Evolutionary conservation across 768 basidiomycete genomes (phyloP), one percentile per base, ranked within the genome.

Genomic region (Mycena floridula): DNA sequence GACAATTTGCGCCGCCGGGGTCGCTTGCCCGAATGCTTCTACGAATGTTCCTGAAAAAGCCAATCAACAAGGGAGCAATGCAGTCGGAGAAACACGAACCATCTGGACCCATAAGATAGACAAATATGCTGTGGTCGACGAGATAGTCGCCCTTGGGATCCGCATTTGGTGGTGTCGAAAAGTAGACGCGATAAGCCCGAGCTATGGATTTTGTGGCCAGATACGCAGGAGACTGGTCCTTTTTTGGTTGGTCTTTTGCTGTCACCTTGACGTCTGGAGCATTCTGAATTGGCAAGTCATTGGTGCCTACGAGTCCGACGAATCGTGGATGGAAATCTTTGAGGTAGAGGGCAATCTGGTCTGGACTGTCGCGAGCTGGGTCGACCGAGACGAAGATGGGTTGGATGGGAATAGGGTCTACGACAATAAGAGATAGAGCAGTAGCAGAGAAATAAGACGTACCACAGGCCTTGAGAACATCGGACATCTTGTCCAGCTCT

Each of bases 301-400:
- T n/a, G n/a, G 82, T 68, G 15, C 96, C 96, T 2, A 84, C 85
- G 40, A 98, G 76, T 9, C 95, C 96, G 32, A 92, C 65, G 55
- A 95, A 84, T 8, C 85, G 78, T 1, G 92, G 84, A 61, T 98
- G 94, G 64, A 99, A 98, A 57, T 99, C 96, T 59, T 72, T 51
- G 5, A 83, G 70, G 59, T 89, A 89, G 50, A 68, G 71, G 28
- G 69, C 69, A 51, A 89, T 77, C 37, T 79, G 78, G 0, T 70
- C 47, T 7, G 74, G 67, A 0, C 74, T 73, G 66, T 99, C 96
- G 30, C 96, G 80, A 12, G 92, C 91, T 13, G 96, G 96, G 68
- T 99, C 96, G 42, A 96, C 94, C 21, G 91, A 90, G 56, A 99
- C 82, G 73, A 99, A 99, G 22, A 98, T 69, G 5, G 96, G 94